phyloP scores from a whole-genome alignment of 2,329 filamentous ascomycete genomes.

The Pseudopithomyces chartarum region DNA sequence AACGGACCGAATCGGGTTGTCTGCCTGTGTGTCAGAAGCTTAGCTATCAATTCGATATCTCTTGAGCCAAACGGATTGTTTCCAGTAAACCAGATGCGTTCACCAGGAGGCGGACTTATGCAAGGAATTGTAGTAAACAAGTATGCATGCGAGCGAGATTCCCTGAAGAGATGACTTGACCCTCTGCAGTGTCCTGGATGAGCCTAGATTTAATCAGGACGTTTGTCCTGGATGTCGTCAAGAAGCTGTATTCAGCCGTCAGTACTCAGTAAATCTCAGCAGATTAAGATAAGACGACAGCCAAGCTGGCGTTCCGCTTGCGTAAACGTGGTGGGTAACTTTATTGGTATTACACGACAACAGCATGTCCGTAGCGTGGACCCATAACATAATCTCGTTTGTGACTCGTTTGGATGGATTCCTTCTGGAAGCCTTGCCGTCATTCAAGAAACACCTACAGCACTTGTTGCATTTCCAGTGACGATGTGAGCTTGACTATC shows the following conservation, averaged over 20 bases:
- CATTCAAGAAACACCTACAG: conserved; percentile 13
- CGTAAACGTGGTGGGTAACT: background rate
- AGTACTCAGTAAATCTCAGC: background rate
- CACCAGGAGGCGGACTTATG: conserved; percentile 2
- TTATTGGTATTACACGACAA: background rate
- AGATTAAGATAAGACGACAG: background rate
- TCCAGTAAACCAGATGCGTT: background rate
- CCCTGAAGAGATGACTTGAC: conserved; percentile 12
- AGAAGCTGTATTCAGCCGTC: background rate
- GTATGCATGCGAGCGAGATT: conserved; percentile 4
- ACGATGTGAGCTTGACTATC: conserved; percentile 37
- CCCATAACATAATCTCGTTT: conserved; percentile 10
- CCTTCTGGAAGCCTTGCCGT: conserved; percentile 5
- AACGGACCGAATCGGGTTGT: conserved; percentile 10
- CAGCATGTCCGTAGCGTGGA: background rate
- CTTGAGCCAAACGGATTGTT: conserved; percentile 5
- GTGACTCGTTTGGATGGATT: conserved; percentile 12
- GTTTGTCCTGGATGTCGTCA: background rate
- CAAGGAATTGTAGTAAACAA: conserved; percentile 2
- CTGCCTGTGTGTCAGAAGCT: conserved; percentile 20
- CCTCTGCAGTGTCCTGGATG: background rate
- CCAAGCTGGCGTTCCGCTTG: background rate
- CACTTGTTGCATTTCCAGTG: conserved; percentile 31
- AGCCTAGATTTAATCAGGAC: background rate
- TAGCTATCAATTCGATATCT: conserved; percentile 5